A percentile compares a stretch with the other conserved stretches of the same genome.
Evolutionary conservation across 257 asterid genomes (phyloP).

Genomic region (Apocynum venetum): DNA sequence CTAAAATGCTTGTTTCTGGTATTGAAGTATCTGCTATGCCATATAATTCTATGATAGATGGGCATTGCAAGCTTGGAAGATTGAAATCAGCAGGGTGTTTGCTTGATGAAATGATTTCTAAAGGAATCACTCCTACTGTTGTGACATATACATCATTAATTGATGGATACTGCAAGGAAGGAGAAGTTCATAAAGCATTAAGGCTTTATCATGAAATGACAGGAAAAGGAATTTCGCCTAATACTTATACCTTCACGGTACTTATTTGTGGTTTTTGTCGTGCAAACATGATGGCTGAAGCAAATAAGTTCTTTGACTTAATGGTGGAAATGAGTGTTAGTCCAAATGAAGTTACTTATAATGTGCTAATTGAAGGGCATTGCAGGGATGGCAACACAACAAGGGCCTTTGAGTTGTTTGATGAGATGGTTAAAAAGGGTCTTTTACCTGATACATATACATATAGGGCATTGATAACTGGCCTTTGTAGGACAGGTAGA

Average conservation of each 20-base stretch:
- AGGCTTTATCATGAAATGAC: conserved; percentile 75
- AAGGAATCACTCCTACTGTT: conserved; percentile 68
- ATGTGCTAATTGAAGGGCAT: conserved; percentile 73
- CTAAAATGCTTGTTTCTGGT: conserved; percentile 52
- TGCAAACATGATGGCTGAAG: conserved; percentile 61
- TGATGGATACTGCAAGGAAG: conserved; percentile 70
- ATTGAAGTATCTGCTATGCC: conserved; percentile 47
- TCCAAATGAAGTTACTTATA: conserved; percentile 78
- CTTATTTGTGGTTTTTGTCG: conserved; percentile 65
- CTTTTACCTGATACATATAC: conserved; percentile 80
- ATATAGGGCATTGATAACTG: conserved; percentile 59
- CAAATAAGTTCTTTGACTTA: conserved; percentile 39
- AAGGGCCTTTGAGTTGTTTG: conserved; percentile 63
- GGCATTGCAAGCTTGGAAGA: conserved; percentile 70
- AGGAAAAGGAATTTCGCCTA: conserved; percentile 70
- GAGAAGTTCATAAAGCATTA: conserved; percentile 59
- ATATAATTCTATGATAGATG: conserved; percentile 68
- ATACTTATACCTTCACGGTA: conserved; percentile 62
- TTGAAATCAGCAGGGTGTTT: conserved; percentile 43
- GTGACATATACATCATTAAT: conserved; percentile 85
- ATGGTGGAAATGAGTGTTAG: conserved; percentile 56
- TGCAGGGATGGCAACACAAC: conserved; percentile 51
- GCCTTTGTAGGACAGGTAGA: conserved; percentile 64
- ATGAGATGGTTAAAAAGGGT: conserved; percentile 68
- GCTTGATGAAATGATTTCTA: conserved; percentile 47